Evolutionary conservation across 179 eudicot species (phyloP), one percentile per base, ranked within the genome.

Genomic region (Silene noctiflora): DNA sequence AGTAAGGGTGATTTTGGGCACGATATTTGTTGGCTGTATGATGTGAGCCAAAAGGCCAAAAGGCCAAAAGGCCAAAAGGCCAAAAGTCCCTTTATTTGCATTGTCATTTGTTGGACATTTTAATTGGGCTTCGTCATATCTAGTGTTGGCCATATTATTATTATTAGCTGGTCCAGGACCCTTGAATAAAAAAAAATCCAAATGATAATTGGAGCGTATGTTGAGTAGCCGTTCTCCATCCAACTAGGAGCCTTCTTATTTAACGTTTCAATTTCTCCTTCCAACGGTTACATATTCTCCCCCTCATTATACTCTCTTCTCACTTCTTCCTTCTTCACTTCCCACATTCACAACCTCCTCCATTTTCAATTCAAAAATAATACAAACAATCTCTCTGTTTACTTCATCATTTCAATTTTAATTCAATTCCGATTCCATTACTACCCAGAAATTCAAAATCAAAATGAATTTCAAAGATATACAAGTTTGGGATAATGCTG

Each of bases 401-500:
- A n/a, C n/a, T 1, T 1, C n/a, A 33, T 35, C 33, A 39, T 20
- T 21, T 61, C 66, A 13, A 71, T 17, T 51, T 0, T 4, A 42
- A 44, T 66, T 27, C n/a, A 39, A 27, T 10, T 24, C 44, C 17
- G 4, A 2, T 16, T n/a, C n/a, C n/a, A n/a, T n/a, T 53, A 22
- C 6, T 29, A 74, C 64, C 77, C 61, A 9, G 17, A 53, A 72
- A 19, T 2, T 87, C 74, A 84, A 87, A 81, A 81, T 33, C 1
- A 29, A 79, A 75, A 75, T 87, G 78, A 84, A 75, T 20, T 67
- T 81, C 1, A 72, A 66, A n/a, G 96, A 91, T 75, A 69, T 93
- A 17, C 92, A 90, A 78, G 76, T 93, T 35, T 91, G 91, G 91
- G 78, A 93, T 85, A 93, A 93, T 73, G 93, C 88, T 39, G 90